phyloP scores from a whole-genome alignment of 768 basidiomycete genomes.

The Hygrocybe coccinea region DNA sequence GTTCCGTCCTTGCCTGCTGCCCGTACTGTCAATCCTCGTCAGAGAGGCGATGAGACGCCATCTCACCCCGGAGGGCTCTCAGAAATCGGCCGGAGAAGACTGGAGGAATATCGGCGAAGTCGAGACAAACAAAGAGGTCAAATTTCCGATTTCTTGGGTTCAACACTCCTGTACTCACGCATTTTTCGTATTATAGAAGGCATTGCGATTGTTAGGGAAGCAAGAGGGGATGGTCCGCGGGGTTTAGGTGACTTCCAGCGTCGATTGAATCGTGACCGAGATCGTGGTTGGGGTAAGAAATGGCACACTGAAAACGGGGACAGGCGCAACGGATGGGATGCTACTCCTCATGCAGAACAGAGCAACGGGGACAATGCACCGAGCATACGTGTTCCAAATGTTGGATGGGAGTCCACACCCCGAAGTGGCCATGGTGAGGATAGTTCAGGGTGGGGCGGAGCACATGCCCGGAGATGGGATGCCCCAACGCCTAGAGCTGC shows the following conservation, averaged over 20 bases:
- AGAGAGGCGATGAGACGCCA: conserved; percentile 85
- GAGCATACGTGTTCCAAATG: conserved; percentile 85
- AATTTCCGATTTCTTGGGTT: neutral
- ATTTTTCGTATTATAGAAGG: conserved; percentile 48
- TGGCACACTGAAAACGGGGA: conserved; percentile 34
- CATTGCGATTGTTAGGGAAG: conserved; percentile 56
- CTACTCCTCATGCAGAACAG: conserved; percentile 58
- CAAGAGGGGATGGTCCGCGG: conserved; percentile 52
- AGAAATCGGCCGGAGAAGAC: conserved; percentile 57
- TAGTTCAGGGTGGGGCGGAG: conserved; percentile 58
- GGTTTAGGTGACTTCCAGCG: conserved; percentile 92
- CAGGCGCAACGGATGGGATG: conserved; percentile 43
- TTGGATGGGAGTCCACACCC: conserved; percentile 93
- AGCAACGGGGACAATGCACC: conserved; percentile 54
- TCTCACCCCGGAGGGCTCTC: conserved; percentile 90
- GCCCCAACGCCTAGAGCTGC: conserved; percentile 73
- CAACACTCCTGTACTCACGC: neutral
- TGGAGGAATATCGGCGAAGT: conserved; percentile 74
- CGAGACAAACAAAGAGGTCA: conserved; percentile 67
- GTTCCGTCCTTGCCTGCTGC: conserved; percentile 72
- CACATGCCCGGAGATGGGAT: conserved; percentile 64
- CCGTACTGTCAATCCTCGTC: conserved; percentile 54
- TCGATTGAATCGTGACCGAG: conserved; percentile 75
- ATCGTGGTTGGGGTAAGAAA: conserved; percentile 45
- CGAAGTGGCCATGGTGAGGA: conserved; percentile 50